Base-by-base conservation (phyloP, 169 alveolate genomes). In the Hammondia hammondi region DNA sequence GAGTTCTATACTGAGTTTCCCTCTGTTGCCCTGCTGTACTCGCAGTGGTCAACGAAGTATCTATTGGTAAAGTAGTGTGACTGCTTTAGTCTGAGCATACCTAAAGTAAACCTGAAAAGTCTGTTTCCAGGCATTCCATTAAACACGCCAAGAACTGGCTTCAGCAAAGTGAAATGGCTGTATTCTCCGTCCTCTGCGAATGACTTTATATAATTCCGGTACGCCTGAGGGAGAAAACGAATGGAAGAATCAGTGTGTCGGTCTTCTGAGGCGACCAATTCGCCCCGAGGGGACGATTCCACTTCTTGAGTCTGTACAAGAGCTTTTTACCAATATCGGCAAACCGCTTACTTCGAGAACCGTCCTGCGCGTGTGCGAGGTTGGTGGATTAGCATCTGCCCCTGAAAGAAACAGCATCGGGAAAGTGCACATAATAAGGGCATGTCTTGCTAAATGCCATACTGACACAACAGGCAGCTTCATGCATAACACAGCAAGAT, bases 81-180 rank as follows among this genome's bases (percentile, higher is more conserved):
- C 17, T n/a, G 82, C 61, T 52, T 52, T 52, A 14, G 61, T 52
- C 61, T 52, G n/a, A 1, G 19, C 52, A 43, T 85, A 93, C 95
- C 95, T 37, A 93, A 85, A 19, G 95, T 52, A 24, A 77, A 70
- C 56, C 95, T 56, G 93, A 93, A 93, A 35, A 85, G 90, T 12
- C 95, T 45, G 73, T 93, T 93, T 27, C 95, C 95, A 56, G 95
- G 95, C 95, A 93, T 93, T 56, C 95, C 95, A 82, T 91, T 85
- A 57, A 93, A 81, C 14, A 93, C 93, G 45, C 95, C 95, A 17
- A 93, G 91, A 19, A 93, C 93, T 19, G 95, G 95, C 72, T 93
- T 93, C 91, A 93, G 72, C 70, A 93, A 67, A 56, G 85, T 71
- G 37, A 85, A 87, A 2, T 85, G 71, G 39, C 93, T 93, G 37